Base-by-base conservation (phyloP, 257 asterid species). In the Solanum etuberosum region DNA sequence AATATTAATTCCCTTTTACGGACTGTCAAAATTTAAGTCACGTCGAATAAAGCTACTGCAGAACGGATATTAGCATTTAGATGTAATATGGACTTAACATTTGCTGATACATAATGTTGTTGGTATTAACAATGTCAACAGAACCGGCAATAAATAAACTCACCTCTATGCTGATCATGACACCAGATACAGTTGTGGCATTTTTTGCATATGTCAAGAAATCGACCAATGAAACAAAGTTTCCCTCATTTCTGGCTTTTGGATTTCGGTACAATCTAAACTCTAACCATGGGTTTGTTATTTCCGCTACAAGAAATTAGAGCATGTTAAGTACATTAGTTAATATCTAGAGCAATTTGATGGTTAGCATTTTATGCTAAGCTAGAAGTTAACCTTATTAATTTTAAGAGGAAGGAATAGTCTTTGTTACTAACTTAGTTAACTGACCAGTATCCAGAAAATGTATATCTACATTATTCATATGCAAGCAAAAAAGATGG, bases 91-190 rank as follows among this genome's bases (percentile, higher is more conserved):
- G 35, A 77, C 61, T 42, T 42, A 6, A 7, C 34, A 9, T 77
- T 77, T 74, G 83, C 83, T 74, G 83, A 74, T 74, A 37, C 57
- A 74, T 74, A n/a, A 38, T 74, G 54, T 21, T 35, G 29, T 5
- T 14, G 15, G 61, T 25, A 42, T 40, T 7, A 40, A 42, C 37
- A 77, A 42, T 15, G 83, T 23, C 57, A 77, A 77, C 83, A 40
- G 83, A 77, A 77, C 61, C 23, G 40, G 25, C 71, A 84, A 40
- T 59, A 51, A 61, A 83, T 83, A 65, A 86, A 90, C 92, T 88
- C 86, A 94, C 99, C 96, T 95, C 97, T 38, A 95, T 90, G 74
- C 92, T 77, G 91, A 95, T 92, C 87, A 94, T 78, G 89, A 96
- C 92, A 88, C 98, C 97, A 88, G 96, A 92, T 88, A 93, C 91